Base-by-base conservation (phyloP, 495 filamentous ascomycete genomes). In the Rusavskia elegans region DNA sequence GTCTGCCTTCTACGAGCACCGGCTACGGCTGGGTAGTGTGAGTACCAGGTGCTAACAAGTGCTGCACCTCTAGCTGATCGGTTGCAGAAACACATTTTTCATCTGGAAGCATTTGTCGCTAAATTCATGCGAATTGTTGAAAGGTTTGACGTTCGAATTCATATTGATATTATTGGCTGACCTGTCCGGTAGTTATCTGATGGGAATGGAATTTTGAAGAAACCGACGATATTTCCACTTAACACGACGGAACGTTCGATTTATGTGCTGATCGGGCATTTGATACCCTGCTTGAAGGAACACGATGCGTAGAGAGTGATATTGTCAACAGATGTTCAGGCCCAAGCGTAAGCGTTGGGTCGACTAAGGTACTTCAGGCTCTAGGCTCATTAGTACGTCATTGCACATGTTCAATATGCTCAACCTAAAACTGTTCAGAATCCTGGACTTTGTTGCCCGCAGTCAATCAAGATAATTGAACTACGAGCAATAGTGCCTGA, bases 51-150 rank as follows among this genome's bases (percentile, higher is more conserved):
- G 10, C 20, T 8, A 19, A 6, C n/a, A 42, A n/a, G 3, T n/a
- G n/a, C 20, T 0, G 40, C 4, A 42, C 0, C 40, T 21, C n/a
- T n/a, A 54, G 54, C 35, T 53, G 35, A 48, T 20, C 3, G 0
- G 0, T 36, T 21, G 10, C 4, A 82, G 73, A 98, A 98, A 77
- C 82, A 89, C 23, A 96, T 98, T 45, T 98, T 98, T 66, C 92
- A 98, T 59, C 75, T 98, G 0, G 92, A 98, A 70, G 92, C 92
- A 21, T 98, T 97, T 68, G 90, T 98, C 35, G 90, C 93, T 29
- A 95, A 95, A 70, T 90, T 95, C 64, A 96, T 98, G 88, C 78
- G 90, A 57, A 82, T 98, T 50, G 77, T 90, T 50, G 92, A 98
- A 72, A 78, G 78, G 78, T 82, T 61, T 49, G 20, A 44, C 3